These are phyloP conservation scores for Triadica sebifera DNA, from an alignment of 345 rosid genomes.

Conservation along the genomic window DNA sequence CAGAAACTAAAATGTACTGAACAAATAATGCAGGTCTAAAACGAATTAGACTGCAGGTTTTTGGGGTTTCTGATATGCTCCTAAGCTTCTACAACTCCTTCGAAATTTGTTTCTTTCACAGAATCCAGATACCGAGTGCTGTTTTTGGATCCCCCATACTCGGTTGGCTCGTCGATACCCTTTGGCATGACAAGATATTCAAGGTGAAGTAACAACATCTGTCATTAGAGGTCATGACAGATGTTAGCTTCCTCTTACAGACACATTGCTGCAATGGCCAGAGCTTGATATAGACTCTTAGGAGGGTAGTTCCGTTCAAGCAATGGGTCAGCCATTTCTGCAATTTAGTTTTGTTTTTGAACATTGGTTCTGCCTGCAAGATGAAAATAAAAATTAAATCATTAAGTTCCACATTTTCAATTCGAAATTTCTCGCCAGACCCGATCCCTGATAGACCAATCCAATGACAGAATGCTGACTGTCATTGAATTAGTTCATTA, in stretches of 20 bases:
- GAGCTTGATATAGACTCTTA: constrained; percentile 59
- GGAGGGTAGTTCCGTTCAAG: constrained; percentile 45
- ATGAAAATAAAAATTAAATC: not conserved
- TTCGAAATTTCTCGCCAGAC: too few relatives aligned
- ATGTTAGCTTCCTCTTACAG: constrained; percentile 57
- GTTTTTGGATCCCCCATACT: not conserved
- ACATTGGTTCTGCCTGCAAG: constrained; percentile 51
- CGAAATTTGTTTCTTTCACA: constrained; percentile 8
- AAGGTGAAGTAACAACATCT: constrained; percentile 64
- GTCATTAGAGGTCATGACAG: constrained; percentile 52
- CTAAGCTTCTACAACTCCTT: constrained; percentile 10
- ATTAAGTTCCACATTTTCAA: not conserved
- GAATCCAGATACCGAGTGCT: constrained; percentile 1
- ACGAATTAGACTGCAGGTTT: too few relatives aligned
- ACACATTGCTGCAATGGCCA: constrained; percentile 63
- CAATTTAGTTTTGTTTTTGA: constrained; percentile 45
- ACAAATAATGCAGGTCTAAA: too few relatives aligned
- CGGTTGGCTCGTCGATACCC: not conserved
- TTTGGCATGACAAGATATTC: constrained; percentile 40
- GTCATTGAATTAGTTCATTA: too few relatives aligned
- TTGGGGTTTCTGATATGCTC: not conserved
- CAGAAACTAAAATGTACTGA: not conserved
- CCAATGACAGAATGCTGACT: too few relatives aligned
- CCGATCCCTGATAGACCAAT: too few relatives aligned
- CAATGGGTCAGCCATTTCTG: constrained; percentile 46